Evolutionary conservation across 495 filamentous ascomycete genomes (phyloP), one percentile per base, ranked within the genome.

Genomic region (Aspergillus heteromorphus): DNA sequence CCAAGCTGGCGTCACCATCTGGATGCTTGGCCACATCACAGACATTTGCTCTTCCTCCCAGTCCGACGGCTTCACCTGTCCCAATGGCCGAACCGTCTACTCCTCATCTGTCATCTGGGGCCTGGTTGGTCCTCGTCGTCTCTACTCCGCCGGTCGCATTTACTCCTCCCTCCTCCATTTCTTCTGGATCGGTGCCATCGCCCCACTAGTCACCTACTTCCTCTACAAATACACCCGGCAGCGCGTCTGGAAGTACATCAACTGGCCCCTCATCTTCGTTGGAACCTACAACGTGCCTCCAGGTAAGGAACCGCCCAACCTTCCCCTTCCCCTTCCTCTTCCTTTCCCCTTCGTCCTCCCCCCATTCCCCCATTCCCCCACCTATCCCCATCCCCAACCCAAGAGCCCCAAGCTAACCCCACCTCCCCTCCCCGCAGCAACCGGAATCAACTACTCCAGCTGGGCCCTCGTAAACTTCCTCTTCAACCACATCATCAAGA

Each of bases 361-460:
- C 41, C 11, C 41, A 10, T 21, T 42, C 13, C 16, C 40, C 7
- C 16, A 3, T 21, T 17, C 21, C 34, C 14, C 40, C 21, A 49
- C 49, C n/a, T 6, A 34, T n/a, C n/a, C 10, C 8, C 31, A 13
- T 17, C 21, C 30, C 8, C 16, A 18, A 42, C 34, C 19, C 18
- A 19, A 23, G 27, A 49, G 42, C 13, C 8, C 19, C 11, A n/a
- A 17, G 11, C 25, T 48, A 31, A 53, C 49, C 25, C 23, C 23
- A 27, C 7, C 3, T 27, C 25, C 51, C 2, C 55, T 36, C 54
- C n/a, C n/a, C n/a, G n/a, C 63, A 54, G 75, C 73, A 4, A 76
- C 73, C n/a, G 73, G 73, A 11, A 78, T 76, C 50, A 78, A 76
- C 54, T 76, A 78, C 49, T 73, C 71, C 42, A 74, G 71, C 55